phyloP scores from a whole-genome alignment of 192 early-diverging fungal species.

The Geosiphon pyriformis region DNA sequence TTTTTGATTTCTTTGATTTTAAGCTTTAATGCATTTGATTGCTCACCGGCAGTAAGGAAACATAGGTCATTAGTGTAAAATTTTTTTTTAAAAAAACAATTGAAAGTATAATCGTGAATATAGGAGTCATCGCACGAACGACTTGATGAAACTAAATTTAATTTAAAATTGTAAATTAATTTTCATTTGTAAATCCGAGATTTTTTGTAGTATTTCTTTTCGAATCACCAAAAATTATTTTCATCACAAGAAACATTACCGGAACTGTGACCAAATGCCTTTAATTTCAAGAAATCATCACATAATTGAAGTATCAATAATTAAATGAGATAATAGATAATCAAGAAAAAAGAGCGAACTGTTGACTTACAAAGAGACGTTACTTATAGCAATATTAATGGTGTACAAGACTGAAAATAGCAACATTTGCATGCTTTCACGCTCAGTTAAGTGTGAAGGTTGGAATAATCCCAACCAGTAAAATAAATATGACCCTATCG shows the following conservation, averaged over 20 bases:
- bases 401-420: conserved; percentile 85
- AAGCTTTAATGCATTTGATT: too few species aligned
- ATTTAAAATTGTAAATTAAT: conserved; percentile 11
- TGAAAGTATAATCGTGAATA: conserved; percentile 68
- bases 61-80: conserved; percentile 50
- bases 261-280: conserved; percentile 25
- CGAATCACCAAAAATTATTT: too few species aligned
- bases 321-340: neutral
- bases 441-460: conserved; percentile 45
- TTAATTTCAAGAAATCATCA: neutral
- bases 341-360: neutral
- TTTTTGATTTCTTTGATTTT: too few species aligned
- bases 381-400: conserved; percentile 82
- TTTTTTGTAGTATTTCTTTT: too few species aligned
- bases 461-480: conserved; percentile 44
- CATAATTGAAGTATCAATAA: neutral
- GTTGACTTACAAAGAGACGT: conserved; percentile 69
- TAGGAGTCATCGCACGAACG: conserved; percentile 74
- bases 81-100: conserved; percentile 53
- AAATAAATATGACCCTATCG: conserved; percentile 57
- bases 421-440: conserved; percentile 61
- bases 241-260: conserved; percentile 14
- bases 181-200: neutral
- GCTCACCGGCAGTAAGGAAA: conserved; percentile 55
- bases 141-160: conserved; percentile 69